These are phyloP conservation scores for Arachis hypogaea DNA, from an alignment of 306 rosid species.

Conservation along the genomic window DNA sequence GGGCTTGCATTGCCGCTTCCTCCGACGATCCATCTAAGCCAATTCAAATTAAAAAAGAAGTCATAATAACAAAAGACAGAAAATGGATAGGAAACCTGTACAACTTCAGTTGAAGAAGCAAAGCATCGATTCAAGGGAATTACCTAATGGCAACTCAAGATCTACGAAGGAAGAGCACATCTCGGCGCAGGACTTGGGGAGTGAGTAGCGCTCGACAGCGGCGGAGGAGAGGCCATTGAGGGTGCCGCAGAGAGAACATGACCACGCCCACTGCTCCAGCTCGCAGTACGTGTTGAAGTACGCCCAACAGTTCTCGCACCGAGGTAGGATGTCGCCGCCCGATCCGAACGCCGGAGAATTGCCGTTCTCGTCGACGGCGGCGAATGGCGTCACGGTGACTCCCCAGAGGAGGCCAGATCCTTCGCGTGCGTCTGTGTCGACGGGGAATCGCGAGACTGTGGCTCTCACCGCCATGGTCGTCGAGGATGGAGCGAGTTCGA, in stretches of 20 bases:
- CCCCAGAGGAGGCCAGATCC: constrained; percentile 94
- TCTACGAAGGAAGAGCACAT: constrained; percentile 92
- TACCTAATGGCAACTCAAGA: constrained; percentile 71
- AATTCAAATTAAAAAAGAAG: constrained; percentile 4
- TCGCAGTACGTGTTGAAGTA: constrained; percentile 88
- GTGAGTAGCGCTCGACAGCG: constrained; percentile 79
- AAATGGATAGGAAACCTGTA: neutral
- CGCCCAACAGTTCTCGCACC: constrained; percentile 94
- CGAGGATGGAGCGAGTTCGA: neutral
- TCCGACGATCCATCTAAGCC: constrained; percentile 60
- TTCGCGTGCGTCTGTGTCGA: constrained; percentile 82
- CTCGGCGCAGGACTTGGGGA: constrained; percentile 77
- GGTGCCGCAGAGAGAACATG: constrained; percentile 83
- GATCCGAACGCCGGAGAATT: constrained; percentile 75
- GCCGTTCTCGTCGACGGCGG: constrained; percentile 68
- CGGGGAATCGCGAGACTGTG: constrained; percentile 81
- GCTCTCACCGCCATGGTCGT: constrained; percentile 79
- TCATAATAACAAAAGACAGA: neutral
- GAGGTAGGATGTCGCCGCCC: constrained; percentile 66
- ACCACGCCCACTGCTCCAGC: constrained; percentile 94
- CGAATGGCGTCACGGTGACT: constrained; percentile 79
- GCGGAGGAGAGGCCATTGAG: constrained; percentile 82
- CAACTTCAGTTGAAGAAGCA: neutral
- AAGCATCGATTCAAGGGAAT: neutral
- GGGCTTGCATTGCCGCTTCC: constrained; percentile 64